Conservation (phyloP, 2,329 filamentous ascomycete species). For the Fonsecaea monophora region DNA sequence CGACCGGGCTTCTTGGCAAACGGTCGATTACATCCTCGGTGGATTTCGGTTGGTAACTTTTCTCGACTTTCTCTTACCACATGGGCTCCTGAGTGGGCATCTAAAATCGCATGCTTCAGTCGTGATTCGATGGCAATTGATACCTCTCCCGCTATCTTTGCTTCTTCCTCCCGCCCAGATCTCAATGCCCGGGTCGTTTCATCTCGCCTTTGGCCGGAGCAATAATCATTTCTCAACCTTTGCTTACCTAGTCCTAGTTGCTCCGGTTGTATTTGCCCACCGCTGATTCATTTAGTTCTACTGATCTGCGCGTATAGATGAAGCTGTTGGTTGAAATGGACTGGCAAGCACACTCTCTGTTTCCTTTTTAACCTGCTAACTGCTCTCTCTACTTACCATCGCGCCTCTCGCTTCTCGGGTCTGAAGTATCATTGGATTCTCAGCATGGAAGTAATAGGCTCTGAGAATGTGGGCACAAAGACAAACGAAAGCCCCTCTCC, state of each 20-base stretch:
- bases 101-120: neutral
- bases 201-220: neutral
- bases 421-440: neutral
- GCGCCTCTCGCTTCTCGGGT: neutral
- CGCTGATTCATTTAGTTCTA: neutral
- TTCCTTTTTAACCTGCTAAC: neutral
- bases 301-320: conserved; percentile 8
- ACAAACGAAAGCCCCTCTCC: neutral
- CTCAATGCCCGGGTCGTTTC: neutral
- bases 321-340: neutral
- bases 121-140: conserved; percentile 6
- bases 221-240: neutral
- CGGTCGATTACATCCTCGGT: neutral
- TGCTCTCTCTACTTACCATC: neutral
- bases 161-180: neutral
- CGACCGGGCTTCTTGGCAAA: neutral
- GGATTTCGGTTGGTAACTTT: neutral
- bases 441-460: neutral
- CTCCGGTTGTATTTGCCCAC: neutral
- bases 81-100: neutral
- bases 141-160: neutral
- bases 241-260: neutral
- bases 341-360: neutral
- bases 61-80: neutral
- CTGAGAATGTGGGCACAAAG: conserved; percentile 4